Evolutionary conservation across 345 rosid genomes (phyloP).

Genomic region (Citrus inodora): DNA sequence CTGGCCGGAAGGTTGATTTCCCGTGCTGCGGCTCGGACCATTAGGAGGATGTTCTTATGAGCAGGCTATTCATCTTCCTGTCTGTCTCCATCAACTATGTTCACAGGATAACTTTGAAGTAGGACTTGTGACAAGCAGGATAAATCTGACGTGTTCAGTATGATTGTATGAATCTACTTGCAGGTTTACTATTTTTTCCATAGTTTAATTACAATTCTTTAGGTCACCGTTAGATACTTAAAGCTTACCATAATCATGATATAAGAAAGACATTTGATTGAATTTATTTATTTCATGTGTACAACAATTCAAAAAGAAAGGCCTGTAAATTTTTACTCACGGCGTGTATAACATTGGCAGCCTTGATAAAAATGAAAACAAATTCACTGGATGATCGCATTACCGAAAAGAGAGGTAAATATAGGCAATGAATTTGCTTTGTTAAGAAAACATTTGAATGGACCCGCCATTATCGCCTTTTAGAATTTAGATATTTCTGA

Average conservation of each 20-base stretch:
- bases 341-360: too few species aligned
- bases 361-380: too few species aligned
- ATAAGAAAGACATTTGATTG: not conserved
- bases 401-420: not conserved
- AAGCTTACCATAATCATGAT: not conserved
- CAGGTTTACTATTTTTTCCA: not conserved
- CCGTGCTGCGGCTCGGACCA: constrained; percentile 72
- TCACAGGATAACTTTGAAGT: not conserved
- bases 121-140: not conserved
- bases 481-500: constrained; percentile 19
- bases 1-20: constrained; percentile 67
- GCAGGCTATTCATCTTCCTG: not conserved
- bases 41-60: constrained; percentile 65
- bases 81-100: not conserved
- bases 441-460: constrained; percentile 4
- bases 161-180: not conserved
- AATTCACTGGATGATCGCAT: not conserved
- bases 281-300: not conserved
- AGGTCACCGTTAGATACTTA: not conserved
- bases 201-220: not conserved
- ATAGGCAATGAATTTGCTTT: not conserved
- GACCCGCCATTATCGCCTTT: not conserved
- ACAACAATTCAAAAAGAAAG: not conserved
- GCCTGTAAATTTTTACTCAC: too few species aligned
- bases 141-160: not conserved